Evolutionary conservation across 2,329 filamentous ascomycete genomes (phyloP), one percentile per base, ranked within the genome.

Genomic region (Sodiomyces alkalinus): DNA sequence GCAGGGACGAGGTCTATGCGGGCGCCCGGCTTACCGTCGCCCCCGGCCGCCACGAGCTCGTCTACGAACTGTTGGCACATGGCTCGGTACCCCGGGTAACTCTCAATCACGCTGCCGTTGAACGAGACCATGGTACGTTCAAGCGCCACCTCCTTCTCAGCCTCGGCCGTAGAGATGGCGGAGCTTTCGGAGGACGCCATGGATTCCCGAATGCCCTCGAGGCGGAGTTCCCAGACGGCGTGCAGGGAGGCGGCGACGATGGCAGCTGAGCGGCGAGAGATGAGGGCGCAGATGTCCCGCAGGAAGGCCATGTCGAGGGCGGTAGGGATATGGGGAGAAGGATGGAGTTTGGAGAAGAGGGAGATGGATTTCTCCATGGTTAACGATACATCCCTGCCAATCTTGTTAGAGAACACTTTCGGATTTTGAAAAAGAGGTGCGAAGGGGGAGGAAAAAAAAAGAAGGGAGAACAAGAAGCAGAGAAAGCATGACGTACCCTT

Each of bases 81-180:
- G 18, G 49, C 51, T 14, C 66, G 57, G 48, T 83, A 87, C 6
- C 59, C 56, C 0, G 80, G 79, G 44, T 86, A 87, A 41, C 76
- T 74, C 51, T 86, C 79, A 28, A 86, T 74, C 27, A 87, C 78
- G 17, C 74, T 79, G 24, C 80, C 80, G 44, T 82, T 85, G 51
- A 77, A 86, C 4, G 77, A 77, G n/a, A 87, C 69, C 3, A 68
- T 62, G 3, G 68, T 73, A 31, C 55, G 52, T 19, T 46, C 44
- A 6, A 64, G 45, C 23, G 55, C 48, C 2, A 54, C 55, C 36
- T 71, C 70, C 11, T 53, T 52, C 39, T 73, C 68, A 1, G 66
- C 55, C 19, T 64, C 61, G 7, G 45, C 37, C 9, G 13, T 26
- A 28, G 59, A 56, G 19, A 48, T 36, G 4, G 45, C 31, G 9